Evolutionary conservation across 441 rosid genomes (phyloP).

Genomic region (Populus tomentosa): DNA sequence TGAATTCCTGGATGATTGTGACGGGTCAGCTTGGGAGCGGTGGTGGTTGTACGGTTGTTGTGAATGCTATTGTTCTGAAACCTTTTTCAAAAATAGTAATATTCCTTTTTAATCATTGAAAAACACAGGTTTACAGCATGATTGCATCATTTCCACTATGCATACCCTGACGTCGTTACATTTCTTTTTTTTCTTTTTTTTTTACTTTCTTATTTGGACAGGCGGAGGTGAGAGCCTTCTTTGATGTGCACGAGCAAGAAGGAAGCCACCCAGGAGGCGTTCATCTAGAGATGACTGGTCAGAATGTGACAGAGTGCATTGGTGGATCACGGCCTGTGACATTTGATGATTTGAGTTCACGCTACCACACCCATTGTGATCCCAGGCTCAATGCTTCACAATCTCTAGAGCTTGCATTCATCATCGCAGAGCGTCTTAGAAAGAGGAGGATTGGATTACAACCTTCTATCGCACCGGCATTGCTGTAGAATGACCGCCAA

Average conservation of each 20-base stretch:
- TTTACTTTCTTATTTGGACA: constrained; percentile 17
- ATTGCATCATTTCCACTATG: neutral
- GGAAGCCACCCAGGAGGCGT: constrained; percentile 94
- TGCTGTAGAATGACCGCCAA: constrained; percentile 21
- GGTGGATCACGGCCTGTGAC: constrained; percentile 92
- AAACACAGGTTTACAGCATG: neutral
- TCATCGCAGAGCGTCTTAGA: constrained; percentile 91
- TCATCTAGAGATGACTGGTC: constrained; percentile 95
- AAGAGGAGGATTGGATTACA: constrained; percentile 75
- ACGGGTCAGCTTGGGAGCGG: neutral
- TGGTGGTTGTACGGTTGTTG: neutral
- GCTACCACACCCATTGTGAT: constrained; percentile 43
- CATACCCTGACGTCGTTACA: neutral
- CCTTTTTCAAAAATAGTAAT: neutral
- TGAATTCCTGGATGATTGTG: neutral
- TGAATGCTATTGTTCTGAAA: neutral
- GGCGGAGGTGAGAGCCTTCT: constrained; percentile 97
- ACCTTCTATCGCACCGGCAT: constrained; percentile 14
- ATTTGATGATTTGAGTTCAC: constrained; percentile 83
- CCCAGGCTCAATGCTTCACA: constrained; percentile 83
- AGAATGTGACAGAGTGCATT: constrained; percentile 19
- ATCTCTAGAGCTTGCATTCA: constrained; percentile 88
- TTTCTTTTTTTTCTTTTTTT: too few relatives aligned
- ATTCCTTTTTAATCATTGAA: neutral
- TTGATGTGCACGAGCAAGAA: constrained; percentile 96